A percentile compares a stretch with the other conserved stretches of the same genome.
Evolutionary conservation across 805 yeast species (phyloP).

Genomic region (Ogataea parapolymorpha): DNA sequence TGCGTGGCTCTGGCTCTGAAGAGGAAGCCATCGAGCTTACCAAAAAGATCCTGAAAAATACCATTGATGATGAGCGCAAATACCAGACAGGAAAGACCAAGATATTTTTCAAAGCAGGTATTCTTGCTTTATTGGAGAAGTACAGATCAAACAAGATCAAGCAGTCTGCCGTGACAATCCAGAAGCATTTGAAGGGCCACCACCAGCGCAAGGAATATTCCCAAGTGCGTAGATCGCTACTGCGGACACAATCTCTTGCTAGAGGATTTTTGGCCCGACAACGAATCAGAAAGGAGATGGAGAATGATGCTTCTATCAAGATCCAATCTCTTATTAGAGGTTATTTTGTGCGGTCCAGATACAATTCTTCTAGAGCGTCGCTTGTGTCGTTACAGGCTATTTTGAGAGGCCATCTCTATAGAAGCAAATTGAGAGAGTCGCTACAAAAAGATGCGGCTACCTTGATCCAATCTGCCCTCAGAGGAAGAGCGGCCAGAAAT

Average conservation of each 20-base stretch:
- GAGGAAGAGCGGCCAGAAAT: conserved; percentile 63
- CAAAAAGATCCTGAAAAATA: conserved; percentile 57
- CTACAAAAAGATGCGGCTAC: conserved; percentile 64
- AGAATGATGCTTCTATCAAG: conserved; percentile 57
- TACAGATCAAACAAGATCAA: conserved; percentile 74
- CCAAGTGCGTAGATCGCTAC: conserved; percentile 51
- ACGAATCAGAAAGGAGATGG: conserved; percentile 51
- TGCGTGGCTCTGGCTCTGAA: conserved; percentile 49
- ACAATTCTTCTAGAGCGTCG: conserved; percentile 34
- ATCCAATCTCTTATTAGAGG: conserved; percentile 72
- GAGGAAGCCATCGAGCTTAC: conserved; percentile 64
- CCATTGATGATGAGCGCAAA: conserved; percentile 62
- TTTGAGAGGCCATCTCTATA: conserved; percentile 50
- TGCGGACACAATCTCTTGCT: conserved; percentile 54
- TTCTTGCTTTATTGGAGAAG: conserved; percentile 88
- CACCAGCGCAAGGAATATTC: conserved; percentile 60
- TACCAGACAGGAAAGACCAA: conserved; percentile 92
- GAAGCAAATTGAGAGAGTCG: conserved; percentile 47
- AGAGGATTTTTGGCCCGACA: conserved; percentile 62
- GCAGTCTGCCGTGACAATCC: conserved; percentile 78
- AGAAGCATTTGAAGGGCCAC: conserved; percentile 71
- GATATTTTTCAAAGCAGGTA: conserved; percentile 94
- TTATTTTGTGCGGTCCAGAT: conserved; percentile 41
- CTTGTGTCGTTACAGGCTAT: conserved; percentile 44
- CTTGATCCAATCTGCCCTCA: conserved; percentile 67